Evolutionary conservation across 306 rosid species (phyloP), one percentile per base, ranked within the genome.

Genomic region (Cercis canadensis): DNA sequence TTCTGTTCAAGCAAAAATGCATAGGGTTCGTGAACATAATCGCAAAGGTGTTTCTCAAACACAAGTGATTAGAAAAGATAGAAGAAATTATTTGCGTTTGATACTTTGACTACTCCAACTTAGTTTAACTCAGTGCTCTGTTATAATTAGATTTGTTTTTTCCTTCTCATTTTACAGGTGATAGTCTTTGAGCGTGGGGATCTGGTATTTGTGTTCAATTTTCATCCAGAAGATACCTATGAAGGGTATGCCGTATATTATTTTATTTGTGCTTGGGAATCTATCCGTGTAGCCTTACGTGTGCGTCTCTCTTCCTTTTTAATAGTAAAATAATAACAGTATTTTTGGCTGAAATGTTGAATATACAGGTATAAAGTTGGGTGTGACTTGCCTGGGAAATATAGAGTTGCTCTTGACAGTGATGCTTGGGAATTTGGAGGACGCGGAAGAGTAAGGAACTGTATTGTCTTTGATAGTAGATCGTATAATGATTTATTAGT

Each of bases 371-470:
- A 93, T 74, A 93, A 93, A 88, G 88, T 93, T 74, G 98, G 97
- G 64, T 93, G 98, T 14, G 98, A 93, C 85, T 88, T 88, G 76
- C 97, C 98, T 71, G 98, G 98, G 75, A 93, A 88, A 75, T 93
- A 93, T 78, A 86, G 92, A 84, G 92, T 93, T 82, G 97, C 94
- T 19, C 92, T 93, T 44, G 98, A 90, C 67, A 93, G 97, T 46
- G 97, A 93, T 80, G 90, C 89, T 69, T 0, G 3, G 75, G 96
- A 87, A 68, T 93, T 93, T 32, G 98, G 98, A 41, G 98, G 98
- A 34, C 94, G 19, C 41, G 98, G 96, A 88, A 85, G 97, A 82
- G 98, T 93, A 90, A 90, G 95, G 53, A 78, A 66, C 54, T 57
- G 70, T 70, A 53, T 15, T 61, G 65, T 73, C 66, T 69, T 32